These are phyloP conservation scores for Tanozyma kutaoensis DNA, from an alignment of 805 yeast genomes.

Conservation along the genomic window DNA sequence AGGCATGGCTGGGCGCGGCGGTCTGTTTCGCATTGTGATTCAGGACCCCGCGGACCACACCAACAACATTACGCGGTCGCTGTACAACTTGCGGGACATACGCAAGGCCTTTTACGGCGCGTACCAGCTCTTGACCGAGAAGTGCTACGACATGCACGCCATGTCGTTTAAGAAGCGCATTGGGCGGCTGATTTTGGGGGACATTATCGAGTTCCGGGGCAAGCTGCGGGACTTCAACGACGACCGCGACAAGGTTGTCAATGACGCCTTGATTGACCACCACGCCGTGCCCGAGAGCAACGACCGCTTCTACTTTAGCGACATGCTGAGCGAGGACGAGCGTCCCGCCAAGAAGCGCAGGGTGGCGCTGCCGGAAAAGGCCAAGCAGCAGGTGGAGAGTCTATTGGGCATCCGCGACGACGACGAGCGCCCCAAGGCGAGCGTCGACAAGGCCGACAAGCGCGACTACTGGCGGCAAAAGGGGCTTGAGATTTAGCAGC, in stretches of 20 bases:
- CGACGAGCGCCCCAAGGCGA: slow-evolving; percentile 6
- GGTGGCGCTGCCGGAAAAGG: slow-evolving; percentile 1
- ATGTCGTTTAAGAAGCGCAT: slow-evolving; percentile 54
- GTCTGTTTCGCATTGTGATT: slow-evolving; percentile 58
- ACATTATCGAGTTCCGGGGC: slow-evolving; percentile 64
- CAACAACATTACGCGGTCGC: slow-evolving; percentile 81
- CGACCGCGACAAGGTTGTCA: slow-evolving; percentile 49
- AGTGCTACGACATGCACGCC: slow-evolving; percentile 59
- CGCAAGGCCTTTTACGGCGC: slow-evolving; percentile 87
- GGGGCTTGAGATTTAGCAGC: slow-evolving; percentile 16
- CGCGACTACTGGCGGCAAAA: slow-evolving; percentile 30
- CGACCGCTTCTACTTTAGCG: slow-evolving; percentile 30
- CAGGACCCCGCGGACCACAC: slow-evolving; percentile 79
- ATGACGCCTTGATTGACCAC: slow-evolving; percentile 37
- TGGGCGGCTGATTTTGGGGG: slow-evolving; percentile 68
- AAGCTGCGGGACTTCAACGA: slow-evolving; percentile 66
- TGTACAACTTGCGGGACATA: slow-evolving; percentile 66
- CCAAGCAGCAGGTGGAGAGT: neutral
- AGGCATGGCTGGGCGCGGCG: slow-evolving; percentile 27
- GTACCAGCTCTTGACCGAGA: slow-evolving; percentile 58
- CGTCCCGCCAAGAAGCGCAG: slow-evolving; percentile 1
- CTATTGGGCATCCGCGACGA: slow-evolving; percentile 3
- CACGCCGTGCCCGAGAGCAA: slow-evolving; percentile 11
- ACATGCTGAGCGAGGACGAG: slow-evolving; percentile 23
- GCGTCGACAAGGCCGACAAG: slow-evolving; percentile 18